Evolutionary conservation across 371 early-diverging fungal genomes (phyloP), one percentile per base, ranked within the genome.

Genomic region (Rhizopus delemar): DNA sequence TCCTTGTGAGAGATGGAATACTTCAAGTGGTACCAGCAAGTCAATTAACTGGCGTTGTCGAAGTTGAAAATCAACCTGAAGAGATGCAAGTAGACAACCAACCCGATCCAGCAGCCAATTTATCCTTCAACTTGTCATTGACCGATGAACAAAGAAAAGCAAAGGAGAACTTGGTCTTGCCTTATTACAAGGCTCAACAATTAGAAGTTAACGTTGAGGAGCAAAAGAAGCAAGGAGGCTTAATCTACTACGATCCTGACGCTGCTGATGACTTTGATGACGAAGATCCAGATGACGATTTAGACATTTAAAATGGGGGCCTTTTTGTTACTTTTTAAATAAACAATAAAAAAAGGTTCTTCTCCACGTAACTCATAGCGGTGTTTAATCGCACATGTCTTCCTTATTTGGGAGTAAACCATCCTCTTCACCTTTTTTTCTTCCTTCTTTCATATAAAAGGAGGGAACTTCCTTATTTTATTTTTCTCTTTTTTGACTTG

Each of bases 131-230:
- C 59, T 68, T 96, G 51, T 73, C 74, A 3, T 74, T 95, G 46
- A 95, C 95, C 0, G 94, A 94, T 5, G 84, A 89, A 58, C 95
- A 96, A 68, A 80, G 90, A 15, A 73, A 77, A 43, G 88, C 89
- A 46, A 88, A 88, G 66, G 87, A 90, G 12, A 82, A 77, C 41
- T 78, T 93, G 6, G 88, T 87, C 29, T 65, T 95, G 46, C 95
- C 96, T 9, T 92, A 90, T 59, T 60, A 88, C 53, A 86, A 91
- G 29, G 88, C 89, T 8, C 91, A 90, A 68, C 74, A 78, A 70
- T 65, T 64, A 32, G 74, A 71, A 61, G 59, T 68, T 0, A 35
- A 50, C 4, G 22, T 48, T 12, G 63, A 60, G 3, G 60, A 60
- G 43, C 53, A 53, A 39, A 50, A 63, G 53, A 65, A 65, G 48